Evolutionary conservation across 495 filamentous ascomycete genomes (phyloP).

Genomic region (Penicillium longicatenatum): DNA sequence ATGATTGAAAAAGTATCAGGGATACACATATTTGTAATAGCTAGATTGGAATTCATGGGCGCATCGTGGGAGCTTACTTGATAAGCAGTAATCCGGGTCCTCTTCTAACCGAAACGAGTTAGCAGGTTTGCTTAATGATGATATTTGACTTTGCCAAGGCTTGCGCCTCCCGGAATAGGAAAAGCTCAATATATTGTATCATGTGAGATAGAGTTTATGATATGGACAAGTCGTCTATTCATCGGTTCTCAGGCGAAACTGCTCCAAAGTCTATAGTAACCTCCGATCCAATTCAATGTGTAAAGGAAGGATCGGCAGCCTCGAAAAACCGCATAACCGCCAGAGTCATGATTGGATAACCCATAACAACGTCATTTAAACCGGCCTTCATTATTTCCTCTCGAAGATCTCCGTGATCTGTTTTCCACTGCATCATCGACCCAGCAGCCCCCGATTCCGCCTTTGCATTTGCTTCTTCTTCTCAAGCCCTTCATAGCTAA

Average conservation of each 20-base stretch:
- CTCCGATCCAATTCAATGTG: constrained; percentile 9
- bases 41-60: neutral
- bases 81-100: neutral
- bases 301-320: constrained; percentile 25
- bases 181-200: neutral
- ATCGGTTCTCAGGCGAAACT: no score
- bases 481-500: constrained; percentile 41
- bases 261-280: no score
- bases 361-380: constrained; percentile 55
- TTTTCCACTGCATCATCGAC: constrained; percentile 48
- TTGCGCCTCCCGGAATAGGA: constrained; percentile 11
- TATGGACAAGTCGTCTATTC: no score
- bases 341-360: constrained; percentile 49
- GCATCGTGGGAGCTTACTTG: neutral
- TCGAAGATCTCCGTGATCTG: constrained; percentile 43
- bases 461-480: constrained; percentile 33
- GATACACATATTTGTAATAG: neutral
- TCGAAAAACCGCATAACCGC: constrained; percentile 46
- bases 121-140: neutral
- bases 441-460: constrained; percentile 46
- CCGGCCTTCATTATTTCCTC: constrained; percentile 54
- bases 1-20: neutral
- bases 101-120: neutral
- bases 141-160: constrained; percentile 10
- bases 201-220: no score